Conservation (phyloP, 106 monocot genomes). For the Dendrobium nobile region DNA sequence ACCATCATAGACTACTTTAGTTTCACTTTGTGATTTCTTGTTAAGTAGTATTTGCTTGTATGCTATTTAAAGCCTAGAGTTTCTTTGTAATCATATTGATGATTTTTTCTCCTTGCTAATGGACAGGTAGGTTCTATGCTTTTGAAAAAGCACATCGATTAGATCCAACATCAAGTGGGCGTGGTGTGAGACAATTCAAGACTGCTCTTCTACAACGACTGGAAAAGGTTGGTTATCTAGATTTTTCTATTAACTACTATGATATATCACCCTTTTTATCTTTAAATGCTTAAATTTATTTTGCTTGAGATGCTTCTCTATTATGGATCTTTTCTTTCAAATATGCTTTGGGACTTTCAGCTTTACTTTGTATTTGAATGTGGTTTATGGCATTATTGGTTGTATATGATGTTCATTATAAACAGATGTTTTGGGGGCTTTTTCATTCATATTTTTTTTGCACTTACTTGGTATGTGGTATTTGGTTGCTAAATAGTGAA, state of each 20-base stretch:
- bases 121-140: conserved; percentile 66
- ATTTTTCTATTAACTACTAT: not conserved
- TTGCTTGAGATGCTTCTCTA: not conserved
- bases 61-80: not conserved
- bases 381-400: not conserved
- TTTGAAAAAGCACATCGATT: conserved; percentile 74
- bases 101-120: not conserved
- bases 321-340: not conserved
- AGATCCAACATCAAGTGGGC: conserved; percentile 71
- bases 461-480: not conserved
- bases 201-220: conserved; percentile 61
- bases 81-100: not conserved
- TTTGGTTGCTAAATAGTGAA: not conserved
- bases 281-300: not conserved
- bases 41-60: not conserved
- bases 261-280: not conserved
- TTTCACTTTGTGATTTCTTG: not conserved
- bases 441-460: not conserved
- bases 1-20: no score
- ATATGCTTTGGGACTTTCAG: not conserved
- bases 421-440: not conserved
- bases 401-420: not conserved
- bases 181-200: conserved; percentile 80
- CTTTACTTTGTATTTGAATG: not conserved
- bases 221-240: conserved; percentile 41